These are phyloP conservation scores for Saccharomyces mikatae DNA, from an alignment of 805 yeast genomes.

Conservation along the genomic window DNA sequence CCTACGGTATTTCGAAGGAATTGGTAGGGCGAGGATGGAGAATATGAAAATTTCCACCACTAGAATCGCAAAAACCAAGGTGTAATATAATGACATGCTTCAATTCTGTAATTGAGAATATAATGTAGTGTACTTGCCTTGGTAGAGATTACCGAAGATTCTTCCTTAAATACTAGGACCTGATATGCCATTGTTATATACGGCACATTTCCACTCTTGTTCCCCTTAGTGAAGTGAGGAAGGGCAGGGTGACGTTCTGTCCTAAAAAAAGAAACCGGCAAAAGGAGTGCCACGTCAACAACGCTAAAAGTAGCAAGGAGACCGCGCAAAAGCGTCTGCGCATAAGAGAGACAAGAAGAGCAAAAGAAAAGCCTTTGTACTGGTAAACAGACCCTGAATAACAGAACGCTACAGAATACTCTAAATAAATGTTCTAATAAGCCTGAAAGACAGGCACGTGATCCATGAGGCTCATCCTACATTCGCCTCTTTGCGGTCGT, in stretches of 20 bases:
- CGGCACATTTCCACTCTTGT: background rate
- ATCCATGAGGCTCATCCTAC: background rate
- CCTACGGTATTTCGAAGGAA: slow-evolving; percentile 68
- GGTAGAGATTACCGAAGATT: background rate
- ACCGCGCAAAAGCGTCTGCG: background rate
- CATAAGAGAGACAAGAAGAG: background rate
- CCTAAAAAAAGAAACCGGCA: background rate
- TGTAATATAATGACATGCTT: slow-evolving; percentile 26
- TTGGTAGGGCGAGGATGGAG: slow-evolving; percentile 73
- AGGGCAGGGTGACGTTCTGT: background rate
- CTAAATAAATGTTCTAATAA: background rate
- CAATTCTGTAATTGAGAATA: background rate
- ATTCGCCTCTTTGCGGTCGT: background rate
- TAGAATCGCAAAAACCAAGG: slow-evolving; percentile 62
- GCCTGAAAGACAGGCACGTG: background rate
- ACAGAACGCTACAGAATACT: background rate
- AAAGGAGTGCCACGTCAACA: background rate
- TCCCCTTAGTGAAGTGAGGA: background rate
- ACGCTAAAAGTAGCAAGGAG: background rate
- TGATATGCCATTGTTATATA: too few relatives aligned
- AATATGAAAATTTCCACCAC: slow-evolving; percentile 72
- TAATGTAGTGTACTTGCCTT: background rate
- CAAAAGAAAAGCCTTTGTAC: background rate
- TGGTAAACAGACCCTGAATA: background rate
- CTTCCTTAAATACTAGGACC: background rate